Conservation (phyloP, 805 yeast species). For the Ogataea angusta region DNA sequence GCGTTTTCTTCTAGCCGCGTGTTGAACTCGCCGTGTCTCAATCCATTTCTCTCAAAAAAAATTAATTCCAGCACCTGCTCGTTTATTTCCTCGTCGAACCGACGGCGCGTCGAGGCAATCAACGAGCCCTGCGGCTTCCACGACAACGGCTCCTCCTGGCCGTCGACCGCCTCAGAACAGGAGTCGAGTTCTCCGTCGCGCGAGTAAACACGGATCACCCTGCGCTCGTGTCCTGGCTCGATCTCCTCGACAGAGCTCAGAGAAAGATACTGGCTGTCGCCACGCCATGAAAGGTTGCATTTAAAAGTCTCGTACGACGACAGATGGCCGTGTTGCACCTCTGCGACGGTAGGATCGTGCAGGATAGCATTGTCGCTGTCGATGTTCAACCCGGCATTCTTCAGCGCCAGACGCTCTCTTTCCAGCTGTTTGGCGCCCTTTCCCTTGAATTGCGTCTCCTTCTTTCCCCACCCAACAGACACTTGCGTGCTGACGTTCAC, state of each 20-base stretch:
- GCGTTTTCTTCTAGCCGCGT: constrained; percentile 57
- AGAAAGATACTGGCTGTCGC: constrained; percentile 84
- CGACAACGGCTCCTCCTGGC: constrained; percentile 65
- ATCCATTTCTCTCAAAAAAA: constrained; percentile 91
- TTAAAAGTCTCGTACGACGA: constrained; percentile 51
- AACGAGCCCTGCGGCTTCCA: constrained; percentile 93
- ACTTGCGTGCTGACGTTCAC: constrained; percentile 74
- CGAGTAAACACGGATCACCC: constrained; percentile 79
- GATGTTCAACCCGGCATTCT: constrained; percentile 63
- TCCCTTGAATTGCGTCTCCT: constrained; percentile 95
- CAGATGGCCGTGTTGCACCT: constrained; percentile 64
- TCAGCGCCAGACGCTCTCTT: constrained; percentile 55
- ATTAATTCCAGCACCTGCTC: constrained; percentile 51
- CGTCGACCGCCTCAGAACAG: constrained; percentile 86
- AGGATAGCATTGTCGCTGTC: constrained; percentile 51
- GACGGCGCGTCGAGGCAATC: constrained; percentile 78
- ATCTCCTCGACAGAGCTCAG: constrained; percentile 59
- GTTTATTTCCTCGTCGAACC: constrained; percentile 47
- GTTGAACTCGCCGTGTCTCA: constrained; percentile 82
- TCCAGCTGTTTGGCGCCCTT: constrained; percentile 81
- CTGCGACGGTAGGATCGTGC: constrained; percentile 86
- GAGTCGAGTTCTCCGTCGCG: constrained; percentile 77
- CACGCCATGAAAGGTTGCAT: constrained; percentile 81
- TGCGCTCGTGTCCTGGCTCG: constrained; percentile 44
- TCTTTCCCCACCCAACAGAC: constrained; percentile 97